A percentile compares a stretch with the other conserved stretches of the same genome.
phyloP scores from a whole-genome alignment of 2,329 filamentous ascomycete species.

The Pyrenophora graminea region DNA sequence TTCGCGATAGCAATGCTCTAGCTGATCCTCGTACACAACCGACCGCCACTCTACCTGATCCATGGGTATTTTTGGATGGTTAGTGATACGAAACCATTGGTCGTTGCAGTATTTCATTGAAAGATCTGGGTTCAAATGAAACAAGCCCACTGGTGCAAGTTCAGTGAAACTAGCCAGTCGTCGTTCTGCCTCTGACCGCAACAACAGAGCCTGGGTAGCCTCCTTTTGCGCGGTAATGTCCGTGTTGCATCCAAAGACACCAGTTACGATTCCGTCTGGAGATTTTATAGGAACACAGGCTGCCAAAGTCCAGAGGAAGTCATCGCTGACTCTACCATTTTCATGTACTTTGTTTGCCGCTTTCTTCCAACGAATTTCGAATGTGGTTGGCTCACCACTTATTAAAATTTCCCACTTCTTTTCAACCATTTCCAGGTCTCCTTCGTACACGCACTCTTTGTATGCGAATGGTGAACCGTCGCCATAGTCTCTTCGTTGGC shows the following conservation, averaged over 20 bases:
- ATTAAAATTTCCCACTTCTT: slow-evolving; percentile 24
- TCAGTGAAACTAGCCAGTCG: slow-evolving; percentile 20
- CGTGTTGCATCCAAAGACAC: slow-evolving; percentile 29
- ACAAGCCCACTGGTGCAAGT: slow-evolving; percentile 15
- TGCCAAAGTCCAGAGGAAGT: slow-evolving; percentile 25
- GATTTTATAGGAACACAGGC: slow-evolving; percentile 27
- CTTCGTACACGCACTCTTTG: slow-evolving; percentile 9
- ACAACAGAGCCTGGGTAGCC: slow-evolving; percentile 13
- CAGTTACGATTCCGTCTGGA: slow-evolving; percentile 19
- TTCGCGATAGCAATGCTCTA: slow-evolving; percentile 9
- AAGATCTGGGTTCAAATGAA: slow-evolving; percentile 18
- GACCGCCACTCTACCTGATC: slow-evolving; percentile 12
- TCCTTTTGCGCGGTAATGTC: slow-evolving; percentile 34
- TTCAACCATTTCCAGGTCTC: slow-evolving; percentile 5
- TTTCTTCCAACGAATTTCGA: slow-evolving; percentile 35
- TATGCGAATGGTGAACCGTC: slow-evolving; percentile 9
- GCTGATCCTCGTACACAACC: slow-evolving; percentile 5
- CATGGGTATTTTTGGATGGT: slow-evolving; percentile 11
- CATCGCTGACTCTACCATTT: not conserved
- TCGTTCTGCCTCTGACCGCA: slow-evolving; percentile 23
- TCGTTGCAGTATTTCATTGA: slow-evolving; percentile 27
- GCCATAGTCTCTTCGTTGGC: slow-evolving; percentile 7
- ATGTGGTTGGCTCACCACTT: slow-evolving; percentile 24
- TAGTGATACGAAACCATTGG: slow-evolving; percentile 23
- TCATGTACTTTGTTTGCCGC: not conserved